These are phyloP conservation scores for Aspergillus jensenii DNA, from an alignment of 2,329 filamentous ascomycete species.

Conservation along the genomic window DNA sequence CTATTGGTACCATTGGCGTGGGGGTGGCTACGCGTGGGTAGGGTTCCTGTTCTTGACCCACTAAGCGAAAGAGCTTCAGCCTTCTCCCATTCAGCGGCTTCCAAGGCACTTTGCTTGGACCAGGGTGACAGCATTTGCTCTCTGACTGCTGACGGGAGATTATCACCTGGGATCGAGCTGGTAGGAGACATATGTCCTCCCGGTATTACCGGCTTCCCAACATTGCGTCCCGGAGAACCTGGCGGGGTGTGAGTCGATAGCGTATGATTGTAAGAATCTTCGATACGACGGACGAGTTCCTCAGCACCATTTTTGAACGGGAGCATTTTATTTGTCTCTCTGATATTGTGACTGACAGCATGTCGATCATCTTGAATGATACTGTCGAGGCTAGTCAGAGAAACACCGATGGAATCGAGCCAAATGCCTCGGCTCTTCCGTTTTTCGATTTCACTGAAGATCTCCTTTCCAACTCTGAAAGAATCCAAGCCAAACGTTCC, in stretches of 20 bases:
- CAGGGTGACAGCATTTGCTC: conserved; percentile 79
- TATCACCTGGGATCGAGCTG: conserved; percentile 42
- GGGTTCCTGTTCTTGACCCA: conserved; percentile 68
- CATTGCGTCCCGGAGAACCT: conserved; percentile 65
- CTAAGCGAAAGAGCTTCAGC: conserved; percentile 72
- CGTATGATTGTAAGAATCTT: conserved; percentile 66
- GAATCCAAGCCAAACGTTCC: conserved; percentile 76
- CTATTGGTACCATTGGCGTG: conserved; percentile 31
- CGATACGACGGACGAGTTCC: conserved; percentile 72
- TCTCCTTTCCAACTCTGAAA: conserved; percentile 66
- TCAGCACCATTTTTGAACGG: conserved; percentile 71
- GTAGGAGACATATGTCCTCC: conserved; percentile 46
- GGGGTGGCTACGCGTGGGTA: conserved; percentile 27
- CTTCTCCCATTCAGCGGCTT: conserved; percentile 63
- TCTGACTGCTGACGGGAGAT: conserved; percentile 65
- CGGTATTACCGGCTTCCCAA: conserved; percentile 60
- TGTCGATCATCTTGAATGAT: conserved; percentile 52
- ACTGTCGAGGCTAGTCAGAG: conserved; percentile 63
- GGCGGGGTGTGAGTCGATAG: conserved; percentile 64
- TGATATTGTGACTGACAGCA: conserved; percentile 38
- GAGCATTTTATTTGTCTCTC: conserved; percentile 53
- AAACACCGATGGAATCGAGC: conserved; percentile 72
- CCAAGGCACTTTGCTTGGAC: conserved; percentile 69
- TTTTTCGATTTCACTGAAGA: conserved; percentile 73
- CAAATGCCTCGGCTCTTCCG: conserved; percentile 75